Evolutionary conservation across 2,329 filamentous ascomycete genomes (phyloP).

Genomic region (Aspergillus udagawae): DNA sequence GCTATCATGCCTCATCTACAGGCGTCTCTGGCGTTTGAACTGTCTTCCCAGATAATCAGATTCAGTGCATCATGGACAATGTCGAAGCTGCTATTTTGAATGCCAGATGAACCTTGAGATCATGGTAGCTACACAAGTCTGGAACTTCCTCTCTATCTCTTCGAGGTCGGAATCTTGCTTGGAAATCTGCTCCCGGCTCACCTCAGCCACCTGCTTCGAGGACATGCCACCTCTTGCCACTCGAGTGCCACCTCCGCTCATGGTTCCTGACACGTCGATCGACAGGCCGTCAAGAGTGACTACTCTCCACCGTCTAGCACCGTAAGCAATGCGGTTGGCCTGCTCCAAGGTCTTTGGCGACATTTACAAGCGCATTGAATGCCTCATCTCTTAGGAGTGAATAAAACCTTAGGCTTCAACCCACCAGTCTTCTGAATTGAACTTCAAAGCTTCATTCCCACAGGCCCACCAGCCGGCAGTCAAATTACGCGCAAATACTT

Average conservation of each 20-base stretch:
- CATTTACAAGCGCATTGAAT: neutral
- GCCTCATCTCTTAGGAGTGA: neutral
- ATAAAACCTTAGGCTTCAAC: constrained; percentile 8
- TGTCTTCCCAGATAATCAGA: neutral
- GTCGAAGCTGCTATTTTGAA: neutral
- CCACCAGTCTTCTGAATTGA: constrained; percentile 55
- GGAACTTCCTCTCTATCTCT: constrained; percentile 73
- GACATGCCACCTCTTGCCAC: constrained; percentile 95
- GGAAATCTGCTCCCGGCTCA: constrained; percentile 79
- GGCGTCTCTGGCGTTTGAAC: neutral
- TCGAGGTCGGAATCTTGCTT: constrained; percentile 88
- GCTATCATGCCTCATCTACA: neutral
- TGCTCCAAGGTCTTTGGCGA: constrained; percentile 84
- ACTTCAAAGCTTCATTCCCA: constrained; percentile 61
- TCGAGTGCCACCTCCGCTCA: constrained; percentile 92
- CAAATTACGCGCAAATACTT: constrained; percentile 58
- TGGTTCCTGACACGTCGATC: constrained; percentile 97
- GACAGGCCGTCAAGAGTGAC: constrained; percentile 93
- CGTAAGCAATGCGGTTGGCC: constrained; percentile 94
- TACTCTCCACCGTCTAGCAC: constrained; percentile 88
- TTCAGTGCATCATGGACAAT: neutral
- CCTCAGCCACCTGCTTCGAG: constrained; percentile 84
- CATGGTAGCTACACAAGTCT: constrained; percentile 34
- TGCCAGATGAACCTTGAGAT: neutral
- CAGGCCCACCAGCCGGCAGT: constrained; percentile 60